Evolutionary conservation across 257 asterid genomes (phyloP).

Genomic region (Schizonepeta tenuifolia): DNA sequence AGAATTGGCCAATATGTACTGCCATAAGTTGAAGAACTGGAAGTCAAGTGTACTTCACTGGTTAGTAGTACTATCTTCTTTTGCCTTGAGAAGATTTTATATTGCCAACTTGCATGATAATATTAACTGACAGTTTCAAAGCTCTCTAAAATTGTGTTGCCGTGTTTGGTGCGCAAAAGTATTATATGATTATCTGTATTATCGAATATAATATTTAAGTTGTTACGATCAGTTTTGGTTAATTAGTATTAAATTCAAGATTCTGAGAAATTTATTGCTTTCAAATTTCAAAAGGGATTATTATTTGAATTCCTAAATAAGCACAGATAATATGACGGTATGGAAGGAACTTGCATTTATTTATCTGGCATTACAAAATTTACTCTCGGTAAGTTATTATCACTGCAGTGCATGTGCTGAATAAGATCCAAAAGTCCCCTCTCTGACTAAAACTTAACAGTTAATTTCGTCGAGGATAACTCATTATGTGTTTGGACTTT

Average conservation of each 20-base stretch:
- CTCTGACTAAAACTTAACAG: background rate
- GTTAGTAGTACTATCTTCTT: conserved; percentile 14
- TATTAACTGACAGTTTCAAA: conserved; percentile 9
- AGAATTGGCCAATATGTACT: conserved; percentile 12
- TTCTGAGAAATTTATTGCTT: background rate
- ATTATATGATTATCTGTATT: background rate
- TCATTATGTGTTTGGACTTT: background rate
- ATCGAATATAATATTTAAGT: background rate
- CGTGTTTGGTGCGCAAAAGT: background rate
- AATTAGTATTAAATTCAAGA: background rate
- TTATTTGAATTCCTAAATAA: background rate
- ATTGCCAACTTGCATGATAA: conserved; percentile 15
- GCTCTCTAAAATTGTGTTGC: background rate
- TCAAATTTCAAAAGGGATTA: background rate
- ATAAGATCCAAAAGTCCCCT: background rate
- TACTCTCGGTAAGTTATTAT: background rate
- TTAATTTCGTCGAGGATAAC: background rate
- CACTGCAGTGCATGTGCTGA: background rate
- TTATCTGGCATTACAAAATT: background rate
- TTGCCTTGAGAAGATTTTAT: conserved; percentile 6
- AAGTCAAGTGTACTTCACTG: conserved; percentile 29
- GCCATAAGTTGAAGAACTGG: conserved; percentile 1
- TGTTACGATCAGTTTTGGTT: background rate
- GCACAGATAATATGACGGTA: background rate
- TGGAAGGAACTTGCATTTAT: background rate